Evolutionary conservation across 1,284 basidiomycete genomes (phyloP).

Genomic region (Sanghuangporus baumii): DNA sequence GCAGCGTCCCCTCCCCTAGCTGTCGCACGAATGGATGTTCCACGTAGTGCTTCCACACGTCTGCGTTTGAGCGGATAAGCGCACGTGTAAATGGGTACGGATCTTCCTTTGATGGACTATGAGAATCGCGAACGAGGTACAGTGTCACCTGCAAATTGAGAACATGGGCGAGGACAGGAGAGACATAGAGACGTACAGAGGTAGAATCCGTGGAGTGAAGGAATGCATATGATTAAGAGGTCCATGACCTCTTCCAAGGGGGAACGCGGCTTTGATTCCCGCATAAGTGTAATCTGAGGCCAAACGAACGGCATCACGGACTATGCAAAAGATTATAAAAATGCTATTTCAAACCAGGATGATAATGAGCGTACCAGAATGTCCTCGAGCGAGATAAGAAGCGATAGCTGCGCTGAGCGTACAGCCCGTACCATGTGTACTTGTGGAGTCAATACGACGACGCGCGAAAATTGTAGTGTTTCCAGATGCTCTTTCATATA

Average conservation of each 20-base stretch:
- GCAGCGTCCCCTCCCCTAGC: conserved; percentile 68
- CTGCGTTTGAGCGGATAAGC: conserved; percentile 54
- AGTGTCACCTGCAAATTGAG: not conserved
- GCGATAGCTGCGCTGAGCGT: conserved; percentile 85
- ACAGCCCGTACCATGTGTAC: conserved; percentile 93
- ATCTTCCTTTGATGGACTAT: conserved; percentile 52
- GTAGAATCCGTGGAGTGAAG: conserved; percentile 45
- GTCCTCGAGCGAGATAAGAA: conserved; percentile 55
- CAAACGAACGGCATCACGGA: conserved; percentile 50
- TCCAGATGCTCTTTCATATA: conserved; percentile 39
- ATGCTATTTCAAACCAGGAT: conserved; percentile 3
- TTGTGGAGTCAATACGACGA: conserved; percentile 60
- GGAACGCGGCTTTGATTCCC: conserved; percentile 68
- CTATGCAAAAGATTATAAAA: conserved; percentile 28
- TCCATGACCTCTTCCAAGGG: conserved; percentile 76
- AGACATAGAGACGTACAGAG: conserved; percentile 42
- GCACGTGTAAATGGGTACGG: conserved; percentile 68
- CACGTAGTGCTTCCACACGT: conserved; percentile 71
- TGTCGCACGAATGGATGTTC: conserved; percentile 80
- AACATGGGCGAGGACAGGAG: not conserved
- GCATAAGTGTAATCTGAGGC: conserved; percentile 73
- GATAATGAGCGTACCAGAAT: conserved; percentile 36
- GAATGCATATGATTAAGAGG: conserved; percentile 86
- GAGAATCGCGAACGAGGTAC: not conserved
- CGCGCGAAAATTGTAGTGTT: conserved; percentile 55